These are phyloP conservation scores for Neopestalotiopsis rosae DNA, from an alignment of 2,329 filamentous ascomycete genomes.

Conservation along the genomic window DNA sequence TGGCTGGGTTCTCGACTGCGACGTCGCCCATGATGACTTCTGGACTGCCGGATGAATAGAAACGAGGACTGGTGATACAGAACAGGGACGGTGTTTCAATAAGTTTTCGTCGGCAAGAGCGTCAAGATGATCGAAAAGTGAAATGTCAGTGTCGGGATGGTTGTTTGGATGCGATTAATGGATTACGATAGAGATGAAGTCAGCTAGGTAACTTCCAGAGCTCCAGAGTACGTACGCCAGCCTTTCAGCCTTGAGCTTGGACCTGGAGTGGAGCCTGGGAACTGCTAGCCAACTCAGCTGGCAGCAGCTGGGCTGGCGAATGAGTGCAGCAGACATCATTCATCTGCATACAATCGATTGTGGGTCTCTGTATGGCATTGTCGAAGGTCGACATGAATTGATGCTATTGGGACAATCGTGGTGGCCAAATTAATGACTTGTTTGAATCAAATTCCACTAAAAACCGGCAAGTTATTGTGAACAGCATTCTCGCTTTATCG, in stretches of 20 bases:
- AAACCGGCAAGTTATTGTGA: no score
- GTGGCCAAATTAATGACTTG: no score
- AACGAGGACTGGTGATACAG: background rate
- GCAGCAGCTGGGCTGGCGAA: background rate
- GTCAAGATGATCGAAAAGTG: background rate
- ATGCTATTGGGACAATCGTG: no score
- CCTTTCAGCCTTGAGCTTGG: constrained; percentile 20
- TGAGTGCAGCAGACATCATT: no score
- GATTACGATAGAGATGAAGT: constrained; percentile 16
- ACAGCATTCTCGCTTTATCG: no score
- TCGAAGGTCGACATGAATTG: no score
- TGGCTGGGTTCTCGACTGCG: constrained; percentile 80
- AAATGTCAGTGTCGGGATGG: background rate
- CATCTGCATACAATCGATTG: background rate
- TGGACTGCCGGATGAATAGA: background rate
- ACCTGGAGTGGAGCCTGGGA: background rate
- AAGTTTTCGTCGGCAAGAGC: background rate
- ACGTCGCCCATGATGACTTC: constrained; percentile 77
- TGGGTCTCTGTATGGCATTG: background rate
- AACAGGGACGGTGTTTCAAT: background rate
- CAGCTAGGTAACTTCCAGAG: constrained; percentile 7
- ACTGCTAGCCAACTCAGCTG: background rate
- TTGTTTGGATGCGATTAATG: constrained; percentile 11
- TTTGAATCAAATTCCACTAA: no score
- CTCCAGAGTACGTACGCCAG: constrained; percentile 11